Evolutionary conservation across 2,329 filamentous ascomycete species (phyloP).

Genomic region (Clonostachys solani): DNA sequence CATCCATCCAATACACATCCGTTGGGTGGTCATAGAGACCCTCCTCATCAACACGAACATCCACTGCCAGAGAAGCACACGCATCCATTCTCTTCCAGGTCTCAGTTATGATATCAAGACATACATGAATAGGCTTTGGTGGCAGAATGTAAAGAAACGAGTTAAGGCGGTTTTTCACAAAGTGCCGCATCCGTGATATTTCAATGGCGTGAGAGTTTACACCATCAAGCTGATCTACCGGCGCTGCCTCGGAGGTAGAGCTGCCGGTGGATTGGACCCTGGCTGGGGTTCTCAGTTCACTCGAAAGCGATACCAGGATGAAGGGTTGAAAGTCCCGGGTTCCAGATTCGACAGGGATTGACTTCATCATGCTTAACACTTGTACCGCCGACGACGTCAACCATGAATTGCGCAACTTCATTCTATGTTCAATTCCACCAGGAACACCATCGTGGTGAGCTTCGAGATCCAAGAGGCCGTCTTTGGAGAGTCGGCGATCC

Average conservation of each 20-base stretch:
- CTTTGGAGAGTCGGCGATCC: conserved; percentile 7
- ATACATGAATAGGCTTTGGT: conserved; percentile 6
- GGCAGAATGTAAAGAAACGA: conserved; percentile 9
- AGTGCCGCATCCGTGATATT: conserved; percentile 4
- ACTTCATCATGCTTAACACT: conserved; percentile 6
- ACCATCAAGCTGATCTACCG: background rate
- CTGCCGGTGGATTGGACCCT: too few species aligned
- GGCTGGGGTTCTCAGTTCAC: conserved; percentile 5
- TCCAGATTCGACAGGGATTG: conserved; percentile 6
- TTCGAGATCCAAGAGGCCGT: conserved; percentile 5
- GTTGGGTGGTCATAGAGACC: conserved; percentile 1
- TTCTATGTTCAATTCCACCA: conserved; percentile 2
- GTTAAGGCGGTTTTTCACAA: conserved; percentile 4
- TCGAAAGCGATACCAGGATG: conserved; percentile 8
- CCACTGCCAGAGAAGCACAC: too few species aligned
- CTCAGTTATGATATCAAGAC: conserved; percentile 8
- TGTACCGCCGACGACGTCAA: conserved; percentile 10
- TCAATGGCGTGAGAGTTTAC: conserved; percentile 6
- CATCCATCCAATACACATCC: conserved; percentile 11
- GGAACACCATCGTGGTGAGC: background rate
- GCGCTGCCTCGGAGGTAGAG: background rate
- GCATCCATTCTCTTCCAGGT: conserved; percentile 9
- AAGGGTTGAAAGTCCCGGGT: conserved; percentile 6
- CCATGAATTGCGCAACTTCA: conserved; percentile 4
- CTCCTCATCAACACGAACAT: too few species aligned